Evolutionary conservation across 805 yeast genomes (phyloP).

Genomic region (Zygoascus ofunaensis): DNA sequence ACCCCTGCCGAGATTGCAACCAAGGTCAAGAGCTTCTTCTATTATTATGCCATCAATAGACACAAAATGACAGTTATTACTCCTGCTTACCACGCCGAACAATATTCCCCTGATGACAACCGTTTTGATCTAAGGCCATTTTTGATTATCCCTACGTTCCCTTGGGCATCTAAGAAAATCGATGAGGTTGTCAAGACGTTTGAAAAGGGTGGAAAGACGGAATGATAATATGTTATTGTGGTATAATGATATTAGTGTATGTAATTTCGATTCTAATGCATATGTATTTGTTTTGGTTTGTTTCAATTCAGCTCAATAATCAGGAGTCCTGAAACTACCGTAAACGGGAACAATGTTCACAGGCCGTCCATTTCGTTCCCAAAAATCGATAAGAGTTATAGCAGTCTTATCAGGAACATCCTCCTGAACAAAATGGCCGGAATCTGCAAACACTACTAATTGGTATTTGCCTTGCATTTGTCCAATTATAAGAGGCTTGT

Average conservation of each 20-base stretch:
- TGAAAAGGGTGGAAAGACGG: conserved; percentile 13
- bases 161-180: conserved; percentile 84
- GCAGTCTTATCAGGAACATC: conserved; percentile 71
- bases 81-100: conserved; percentile 96
- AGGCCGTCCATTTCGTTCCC: conserved; percentile 27
- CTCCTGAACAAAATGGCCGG: conserved; percentile 95
- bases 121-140: conserved; percentile 96
- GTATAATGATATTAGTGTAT: conserved; percentile 3
- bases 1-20: conserved; percentile 80
- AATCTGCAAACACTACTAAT: conserved; percentile 65
- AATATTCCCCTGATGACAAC: conserved; percentile 96
- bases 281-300: background rate
- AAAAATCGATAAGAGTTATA: conserved; percentile 33
- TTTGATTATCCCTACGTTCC: conserved; percentile 77
- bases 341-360: conserved; percentile 25
- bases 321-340: conserved; percentile 23
- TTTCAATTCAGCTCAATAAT: background rate
- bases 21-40: conserved; percentile 87
- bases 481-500: conserved; percentile 78
- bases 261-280: background rate
- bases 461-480: conserved; percentile 98
- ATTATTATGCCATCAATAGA: conserved; percentile 88
- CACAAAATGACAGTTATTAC: conserved; percentile 98
- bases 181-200: conserved; percentile 51
- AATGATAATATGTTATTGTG: background rate